Conservation (phyloP, 225 moss, liverwort and hornwort species). For the Anthoceros angustus region DNA sequence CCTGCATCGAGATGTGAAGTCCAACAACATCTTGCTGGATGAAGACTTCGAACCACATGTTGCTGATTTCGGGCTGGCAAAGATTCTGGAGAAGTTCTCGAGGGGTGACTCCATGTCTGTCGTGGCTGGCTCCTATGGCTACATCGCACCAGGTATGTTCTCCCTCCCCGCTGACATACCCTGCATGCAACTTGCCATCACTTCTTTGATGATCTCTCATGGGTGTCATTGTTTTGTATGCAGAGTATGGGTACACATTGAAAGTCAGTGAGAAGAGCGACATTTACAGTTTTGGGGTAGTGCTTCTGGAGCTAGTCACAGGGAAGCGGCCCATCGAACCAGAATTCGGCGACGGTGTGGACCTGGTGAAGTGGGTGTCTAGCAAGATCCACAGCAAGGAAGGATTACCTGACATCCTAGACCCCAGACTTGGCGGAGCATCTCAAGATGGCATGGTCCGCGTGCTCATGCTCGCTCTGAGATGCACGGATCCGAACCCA, state of each 20-base stretch:
- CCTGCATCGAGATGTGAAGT: constrained; percentile 43
- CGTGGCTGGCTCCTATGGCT: not conserved
- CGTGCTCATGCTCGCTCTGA: constrained; percentile 3
- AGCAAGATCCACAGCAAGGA: constrained; percentile 30
- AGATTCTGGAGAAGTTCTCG: constrained; percentile 26
- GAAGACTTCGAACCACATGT: constrained; percentile 41
- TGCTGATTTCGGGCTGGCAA: constrained; percentile 51
- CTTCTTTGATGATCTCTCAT: not conserved
- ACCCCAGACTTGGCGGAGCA: constrained; percentile 9
- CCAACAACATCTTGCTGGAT: constrained; percentile 46
- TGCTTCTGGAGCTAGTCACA: constrained; percentile 35
- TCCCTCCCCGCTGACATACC: too few relatives aligned
- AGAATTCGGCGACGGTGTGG: constrained; percentile 26
- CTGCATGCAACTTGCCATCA: too few relatives aligned
- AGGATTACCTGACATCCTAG: constrained; percentile 28
- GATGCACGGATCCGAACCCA: not conserved
- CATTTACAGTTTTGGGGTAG: constrained; percentile 42
- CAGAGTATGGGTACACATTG: constrained; percentile 46
- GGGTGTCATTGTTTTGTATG: not conserved
- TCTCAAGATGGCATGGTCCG: not conserved
- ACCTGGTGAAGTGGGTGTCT: constrained; percentile 31
- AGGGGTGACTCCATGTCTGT: not conserved
- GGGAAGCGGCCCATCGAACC: constrained; percentile 37
- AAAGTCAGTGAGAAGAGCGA: constrained; percentile 45
- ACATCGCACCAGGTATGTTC: not conserved